These are phyloP conservation scores for Peltaster fructicola DNA, from an alignment of 2,329 filamentous ascomycete genomes.

Conservation along the genomic window DNA sequence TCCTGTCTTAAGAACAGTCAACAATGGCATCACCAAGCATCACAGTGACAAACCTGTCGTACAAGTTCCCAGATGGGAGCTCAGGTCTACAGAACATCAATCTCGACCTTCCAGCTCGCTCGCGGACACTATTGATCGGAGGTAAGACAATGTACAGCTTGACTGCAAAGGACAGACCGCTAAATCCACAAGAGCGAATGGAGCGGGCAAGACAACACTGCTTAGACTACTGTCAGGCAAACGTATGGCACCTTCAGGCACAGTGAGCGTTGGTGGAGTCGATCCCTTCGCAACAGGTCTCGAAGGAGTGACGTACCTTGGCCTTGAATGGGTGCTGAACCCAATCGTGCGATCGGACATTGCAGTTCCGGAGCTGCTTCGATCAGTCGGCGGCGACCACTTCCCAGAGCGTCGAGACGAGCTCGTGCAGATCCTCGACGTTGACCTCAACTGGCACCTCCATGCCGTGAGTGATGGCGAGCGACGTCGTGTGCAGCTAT, in stretches of 20 bases:
- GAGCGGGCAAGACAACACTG: constrained; percentile 91
- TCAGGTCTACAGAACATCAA: constrained; percentile 58
- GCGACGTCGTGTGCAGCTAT: constrained; percentile 75
- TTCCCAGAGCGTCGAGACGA: constrained; percentile 73
- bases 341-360: constrained; percentile 92
- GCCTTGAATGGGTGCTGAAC: constrained; percentile 95
- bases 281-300: constrained; percentile 85
- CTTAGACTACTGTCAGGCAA: constrained; percentile 89
- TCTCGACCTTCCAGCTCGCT: constrained; percentile 62
- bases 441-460: constrained; percentile 87
- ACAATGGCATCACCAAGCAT: constrained; percentile 40
- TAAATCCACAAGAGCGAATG: constrained; percentile 46
- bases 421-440: constrained; percentile 72
- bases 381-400: constrained; percentile 68
- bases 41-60: constrained; percentile 58
- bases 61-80: constrained; percentile 73
- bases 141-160: too few species aligned
- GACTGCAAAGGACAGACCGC: too few species aligned
- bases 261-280: constrained; percentile 60
- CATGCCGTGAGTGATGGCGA: constrained; percentile 91
- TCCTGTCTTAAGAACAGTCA: too few species aligned
- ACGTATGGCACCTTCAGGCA: constrained; percentile 62
- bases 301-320: constrained; percentile 91
- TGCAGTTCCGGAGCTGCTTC: constrained; percentile 68
- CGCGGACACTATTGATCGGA: constrained; percentile 79